Evolutionary conservation across 768 basidiomycete species (phyloP), one percentile per base, ranked within the genome.

Genomic region (Russula brevipes): DNA sequence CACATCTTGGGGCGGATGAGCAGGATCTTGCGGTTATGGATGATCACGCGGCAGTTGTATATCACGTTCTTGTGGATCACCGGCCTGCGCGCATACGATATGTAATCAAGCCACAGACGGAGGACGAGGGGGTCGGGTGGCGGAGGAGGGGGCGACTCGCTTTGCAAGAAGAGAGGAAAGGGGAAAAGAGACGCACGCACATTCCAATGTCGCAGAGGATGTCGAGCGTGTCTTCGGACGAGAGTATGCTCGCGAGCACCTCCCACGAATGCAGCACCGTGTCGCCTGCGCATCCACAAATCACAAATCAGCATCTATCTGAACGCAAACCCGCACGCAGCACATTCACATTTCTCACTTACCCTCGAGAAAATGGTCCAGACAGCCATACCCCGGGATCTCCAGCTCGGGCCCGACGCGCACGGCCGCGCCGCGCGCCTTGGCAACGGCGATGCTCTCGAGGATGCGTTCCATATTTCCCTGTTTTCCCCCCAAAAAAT

Each of bases 1-100:
- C 97, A 99, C 95, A 99, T 95, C 78, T 98, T 99, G 0, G 97
- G 97, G 30, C 97, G 86, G 66, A 99, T 98, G 66, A 98, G 85
- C 1, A 98, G 76, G 63, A 99, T 94, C 76, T 91, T 83, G 59
- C 85, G 81, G 75, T 94, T 81, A 71, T 93, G 83, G 47, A 95
- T 84, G 72, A 98, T 87, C 41, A 98, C 80, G 19, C 97, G 88
- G 73, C 94, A 97, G 72, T 99, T 99, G 78, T 98, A 98, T 66
- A 89, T 95, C 52, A 94, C 94, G 72, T 97, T 98, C 82, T 98
- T 98, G 82, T 99, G 97, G 2, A 88, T 83, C 59, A 99, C 83
- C 1, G 97, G 96, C 96, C 96, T 99, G 41, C 46, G 17, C 41
- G 12, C 12, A 42, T 14, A 38, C 30, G 12, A 24, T 24, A 24